Evolutionary conservation across 495 filamentous ascomycete genomes (phyloP).

Genomic region (Rhizodiscina lignyota): DNA sequence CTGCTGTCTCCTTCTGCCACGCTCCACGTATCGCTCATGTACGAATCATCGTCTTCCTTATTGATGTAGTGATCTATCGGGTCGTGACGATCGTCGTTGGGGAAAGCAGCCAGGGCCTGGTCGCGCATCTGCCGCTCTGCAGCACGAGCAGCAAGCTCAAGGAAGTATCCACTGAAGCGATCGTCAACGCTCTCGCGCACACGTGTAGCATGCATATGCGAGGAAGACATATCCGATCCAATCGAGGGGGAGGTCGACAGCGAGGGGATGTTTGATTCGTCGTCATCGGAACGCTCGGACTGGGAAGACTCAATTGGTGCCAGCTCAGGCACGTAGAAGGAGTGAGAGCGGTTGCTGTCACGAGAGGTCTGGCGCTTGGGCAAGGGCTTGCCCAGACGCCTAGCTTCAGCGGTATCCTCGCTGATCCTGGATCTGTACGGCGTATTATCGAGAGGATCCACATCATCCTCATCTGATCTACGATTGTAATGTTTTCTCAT

Average conservation of each 20-base stretch:
- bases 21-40: too few species aligned
- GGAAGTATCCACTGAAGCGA: conserved; percentile 53
- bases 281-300: conserved; percentile 34
- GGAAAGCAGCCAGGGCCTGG: conserved; percentile 52
- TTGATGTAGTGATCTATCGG: conserved; percentile 45
- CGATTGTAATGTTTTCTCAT: conserved; percentile 2
- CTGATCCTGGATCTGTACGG: conserved; percentile 3
- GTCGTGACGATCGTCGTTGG: conserved; percentile 46
- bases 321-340: conserved; percentile 37
- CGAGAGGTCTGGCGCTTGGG: conserved; percentile 20
- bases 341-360: conserved; percentile 30
- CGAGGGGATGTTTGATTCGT: conserved; percentile 27
- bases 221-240: conserved; percentile 21
- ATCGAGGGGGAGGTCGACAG: conserved; percentile 30
- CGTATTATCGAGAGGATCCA: conserved; percentile 6
- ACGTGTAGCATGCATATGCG: conserved; percentile 24
- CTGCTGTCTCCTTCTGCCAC: too few species aligned
- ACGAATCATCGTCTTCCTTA: conserved; percentile 27
- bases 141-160: conserved; percentile 57
- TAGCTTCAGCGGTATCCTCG: background rate
- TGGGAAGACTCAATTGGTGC: conserved; percentile 38
- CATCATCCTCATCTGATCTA: conserved; percentile 2
- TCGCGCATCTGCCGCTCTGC: conserved; percentile 58
- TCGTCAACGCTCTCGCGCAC: conserved; percentile 49
- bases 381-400: background rate